These are phyloP conservation scores for Blastosporella zonata DNA, from an alignment of 1,284 basidiomycete genomes.

Conservation along the genomic window DNA sequence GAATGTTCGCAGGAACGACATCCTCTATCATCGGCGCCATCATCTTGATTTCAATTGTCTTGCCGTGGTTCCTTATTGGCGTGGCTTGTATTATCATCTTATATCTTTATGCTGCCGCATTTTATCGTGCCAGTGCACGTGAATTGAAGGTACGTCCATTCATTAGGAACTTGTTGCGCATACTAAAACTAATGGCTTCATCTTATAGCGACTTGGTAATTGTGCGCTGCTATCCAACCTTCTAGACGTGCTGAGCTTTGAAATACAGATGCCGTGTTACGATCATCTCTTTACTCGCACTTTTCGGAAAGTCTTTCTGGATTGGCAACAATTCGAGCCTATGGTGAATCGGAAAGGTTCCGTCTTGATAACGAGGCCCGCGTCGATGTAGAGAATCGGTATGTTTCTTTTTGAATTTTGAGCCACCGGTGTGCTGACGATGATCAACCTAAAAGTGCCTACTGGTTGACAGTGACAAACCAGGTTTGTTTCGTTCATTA, in stretches of 20 bases:
- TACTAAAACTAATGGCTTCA: conserved; percentile 3
- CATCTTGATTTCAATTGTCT: conserved; percentile 74
- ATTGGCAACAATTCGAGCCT: conserved; percentile 85
- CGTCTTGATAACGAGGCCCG: conserved; percentile 68
- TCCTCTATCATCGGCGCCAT: conserved; percentile 71
- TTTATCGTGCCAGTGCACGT: conserved; percentile 86
- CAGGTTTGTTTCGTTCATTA: conserved; percentile 43
- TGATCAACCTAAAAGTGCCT: conserved; percentile 53
- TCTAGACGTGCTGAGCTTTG: conserved; percentile 1
- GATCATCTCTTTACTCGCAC: conserved; percentile 77
- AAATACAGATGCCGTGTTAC: conserved; percentile 53
- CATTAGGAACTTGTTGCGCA: background rate
- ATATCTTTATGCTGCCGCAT: conserved; percentile 67
- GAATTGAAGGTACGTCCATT: conserved; percentile 70
- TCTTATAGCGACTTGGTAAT: conserved; percentile 46
- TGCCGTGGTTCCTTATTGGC: conserved; percentile 84
- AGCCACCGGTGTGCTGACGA: background rate
- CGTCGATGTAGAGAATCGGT: conserved; percentile 87
- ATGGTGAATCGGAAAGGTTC: conserved; percentile 73
- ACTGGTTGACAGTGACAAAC: conserved; percentile 82
- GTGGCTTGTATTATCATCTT: conserved; percentile 57
- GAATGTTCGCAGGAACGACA: conserved; percentile 69
- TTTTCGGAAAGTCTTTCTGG: conserved; percentile 89
- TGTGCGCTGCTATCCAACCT: background rate
- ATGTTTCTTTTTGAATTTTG: conserved; percentile 14